These are phyloP conservation scores for Kluyveromyces nonfermentans DNA, from an alignment of 805 yeast genomes.

Conservation along the genomic window DNA sequence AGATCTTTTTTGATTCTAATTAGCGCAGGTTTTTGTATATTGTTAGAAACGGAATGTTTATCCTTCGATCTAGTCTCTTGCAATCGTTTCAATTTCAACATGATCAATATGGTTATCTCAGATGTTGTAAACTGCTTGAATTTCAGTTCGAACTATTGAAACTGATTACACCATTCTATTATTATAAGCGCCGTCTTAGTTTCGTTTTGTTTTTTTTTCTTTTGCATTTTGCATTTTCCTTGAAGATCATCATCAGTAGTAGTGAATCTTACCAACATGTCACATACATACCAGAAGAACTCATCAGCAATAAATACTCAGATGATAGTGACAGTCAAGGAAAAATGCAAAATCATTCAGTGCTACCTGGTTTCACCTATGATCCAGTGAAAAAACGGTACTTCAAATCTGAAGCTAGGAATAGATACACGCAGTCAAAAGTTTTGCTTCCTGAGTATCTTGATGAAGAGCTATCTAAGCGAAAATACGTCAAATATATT, in stretches of 20 bases:
- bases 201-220: too few relatives aligned
- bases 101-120: too few relatives aligned
- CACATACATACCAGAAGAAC: not conserved
- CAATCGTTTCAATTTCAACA: slow-evolving; percentile 3
- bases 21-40: slow-evolving; percentile 9
- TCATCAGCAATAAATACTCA: not conserved
- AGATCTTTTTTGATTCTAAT: slow-evolving; percentile 21
- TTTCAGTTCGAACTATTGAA: not conserved
- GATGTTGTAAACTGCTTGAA: not conserved
- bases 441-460: not conserved
- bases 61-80: slow-evolving; percentile 3
- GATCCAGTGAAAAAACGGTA: slow-evolving; percentile 20
- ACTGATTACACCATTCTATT: too few relatives aligned
- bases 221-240: too few relatives aligned
- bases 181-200: too few relatives aligned
- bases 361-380: slow-evolving; percentile 24
- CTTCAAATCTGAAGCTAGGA: slow-evolving; percentile 7
- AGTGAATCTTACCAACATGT: too few relatives aligned
- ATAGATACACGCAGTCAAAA: not conserved
- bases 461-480: not conserved
- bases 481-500: not conserved
- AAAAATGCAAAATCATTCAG: slow-evolving; percentile 6
- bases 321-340: not conserved
- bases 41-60: slow-evolving; percentile 2
- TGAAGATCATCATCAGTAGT: too few relatives aligned